Conservation (phyloP, 768 basidiomycete species). For the Podaxis sp. region DNA sequence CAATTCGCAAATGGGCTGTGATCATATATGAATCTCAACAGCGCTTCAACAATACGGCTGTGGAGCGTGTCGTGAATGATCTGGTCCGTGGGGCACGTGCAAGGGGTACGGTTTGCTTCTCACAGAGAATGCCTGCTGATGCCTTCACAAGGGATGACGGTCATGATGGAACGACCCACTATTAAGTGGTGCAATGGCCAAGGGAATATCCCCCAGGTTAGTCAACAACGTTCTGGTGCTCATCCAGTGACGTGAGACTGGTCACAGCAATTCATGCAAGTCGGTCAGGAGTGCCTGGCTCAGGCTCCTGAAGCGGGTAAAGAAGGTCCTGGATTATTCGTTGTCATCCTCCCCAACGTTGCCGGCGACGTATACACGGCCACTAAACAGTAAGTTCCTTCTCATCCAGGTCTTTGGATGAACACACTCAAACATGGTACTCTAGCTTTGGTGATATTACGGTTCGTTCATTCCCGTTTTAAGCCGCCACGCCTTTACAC, state of each 20-base stretch:
- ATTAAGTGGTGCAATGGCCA: constrained; percentile 57
- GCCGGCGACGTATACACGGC: constrained; percentile 72
- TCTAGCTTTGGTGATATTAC: constrained; percentile 61
- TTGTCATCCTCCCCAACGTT: constrained; percentile 68
- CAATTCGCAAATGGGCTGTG: constrained; percentile 57
- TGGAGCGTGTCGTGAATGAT: constrained; percentile 48
- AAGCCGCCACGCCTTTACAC: background rate
- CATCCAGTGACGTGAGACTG: constrained; percentile 23
- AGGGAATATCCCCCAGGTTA: constrained; percentile 39
- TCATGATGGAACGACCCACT: constrained; percentile 40
- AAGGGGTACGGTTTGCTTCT: constrained; percentile 46
- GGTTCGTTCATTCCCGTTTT: constrained; percentile 15
- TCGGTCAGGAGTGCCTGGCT: constrained; percentile 40
- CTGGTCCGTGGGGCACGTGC: constrained; percentile 42
- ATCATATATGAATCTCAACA: constrained; percentile 56
- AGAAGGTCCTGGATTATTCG: constrained; percentile 50
- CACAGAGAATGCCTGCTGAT: constrained; percentile 30
- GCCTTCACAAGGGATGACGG: constrained; percentile 52
- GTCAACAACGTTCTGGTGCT: background rate
- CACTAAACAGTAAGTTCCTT: constrained; percentile 66
- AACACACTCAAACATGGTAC: background rate
- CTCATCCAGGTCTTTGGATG: background rate
- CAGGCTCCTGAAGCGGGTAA: constrained; percentile 23
- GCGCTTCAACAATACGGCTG: constrained; percentile 45
- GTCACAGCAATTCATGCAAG: constrained; percentile 40